These are phyloP conservation scores for Fusarium sacchari DNA, from an alignment of 2,329 filamentous ascomycete species.

Conservation along the genomic window DNA sequence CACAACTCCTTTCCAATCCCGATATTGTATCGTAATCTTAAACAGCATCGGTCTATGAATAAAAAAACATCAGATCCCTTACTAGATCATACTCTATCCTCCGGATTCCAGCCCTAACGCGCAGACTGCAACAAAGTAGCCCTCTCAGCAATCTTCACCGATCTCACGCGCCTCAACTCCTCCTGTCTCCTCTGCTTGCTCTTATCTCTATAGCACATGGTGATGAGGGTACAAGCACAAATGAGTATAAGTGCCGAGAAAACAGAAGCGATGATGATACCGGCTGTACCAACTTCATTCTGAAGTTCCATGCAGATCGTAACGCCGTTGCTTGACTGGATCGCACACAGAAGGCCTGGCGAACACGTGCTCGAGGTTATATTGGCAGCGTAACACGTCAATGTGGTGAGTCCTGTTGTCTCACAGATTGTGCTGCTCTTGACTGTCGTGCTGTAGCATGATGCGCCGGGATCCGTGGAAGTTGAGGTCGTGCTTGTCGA, in stretches of 20 bases:
- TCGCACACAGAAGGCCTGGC: not conserved
- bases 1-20: fast-evolving
- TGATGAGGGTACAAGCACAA: not conserved
- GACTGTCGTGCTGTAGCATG: not conserved
- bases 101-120: not conserved
- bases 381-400: not conserved
- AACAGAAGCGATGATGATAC: not conserved
- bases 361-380: not conserved
- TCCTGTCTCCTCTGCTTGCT: not conserved
- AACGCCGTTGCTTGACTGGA: not conserved
- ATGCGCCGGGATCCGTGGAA: not conserved
- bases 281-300: not conserved
- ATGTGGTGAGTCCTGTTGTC: not conserved
- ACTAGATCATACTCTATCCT: fast-evolving
- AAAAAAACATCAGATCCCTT: too few species aligned
- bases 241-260: not conserved
- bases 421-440: not conserved
- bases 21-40: fast-evolving
- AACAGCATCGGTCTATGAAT: fast-evolving
- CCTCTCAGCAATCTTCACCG: not conserved
- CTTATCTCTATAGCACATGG: not conserved
- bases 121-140: not conserved
- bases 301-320: not conserved
- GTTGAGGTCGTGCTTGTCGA: not conserved
- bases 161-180: not conserved